Base-by-base conservation (phyloP, 2,329 filamentous ascomycete species). In the Ophiostoma piceae region DNA sequence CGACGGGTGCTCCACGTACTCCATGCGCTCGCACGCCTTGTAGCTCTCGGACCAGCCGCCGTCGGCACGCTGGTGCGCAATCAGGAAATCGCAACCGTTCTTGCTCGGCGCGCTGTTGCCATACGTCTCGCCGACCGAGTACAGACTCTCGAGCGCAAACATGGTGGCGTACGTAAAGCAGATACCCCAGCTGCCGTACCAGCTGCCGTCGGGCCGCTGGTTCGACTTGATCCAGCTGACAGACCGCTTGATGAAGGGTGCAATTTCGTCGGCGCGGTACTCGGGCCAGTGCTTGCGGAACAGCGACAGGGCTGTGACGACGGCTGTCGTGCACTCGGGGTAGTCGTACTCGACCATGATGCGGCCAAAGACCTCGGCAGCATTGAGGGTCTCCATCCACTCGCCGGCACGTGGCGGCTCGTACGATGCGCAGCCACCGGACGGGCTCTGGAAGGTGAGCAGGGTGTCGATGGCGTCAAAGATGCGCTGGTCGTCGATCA, bases 331-430 rank as follows among this genome's bases (percentile, higher is more conserved):
- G 82, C 95, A 99, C 79, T 99, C 95, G 0, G 94, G 93, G 76
- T 99, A 98, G 78, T 97, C 92, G 78, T 99, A 99, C 77, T 98
- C 94, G 69, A 99, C 90, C 95, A 99, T 99, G 80, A 99, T 99
- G 26, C 89, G 87, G 16, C 92, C 94, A 78, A 99, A 99, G 0
- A 99, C 94, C 78, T 99, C 95, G 1, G 95, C 95, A 0, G 94
- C 94, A 76, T 99, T 99, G 62, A 99, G 85, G 78, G 89, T 84
- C 79, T 99, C 95, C 74, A 98, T 79, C 74, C 86, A 87, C 74
- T 91, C 84, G 11, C 91, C 90, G 1, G 90, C 94, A 35, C 95
- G 88, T 1, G 90, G 90, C 1, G 87, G 87, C 77, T 99, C 95
- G 78, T 99, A 99, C 19, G 92, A 95, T 0, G 92, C 91, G 77